Conservation (phyloP, 352 stramenopile species). For the Phytophthora multivora region DNA sequence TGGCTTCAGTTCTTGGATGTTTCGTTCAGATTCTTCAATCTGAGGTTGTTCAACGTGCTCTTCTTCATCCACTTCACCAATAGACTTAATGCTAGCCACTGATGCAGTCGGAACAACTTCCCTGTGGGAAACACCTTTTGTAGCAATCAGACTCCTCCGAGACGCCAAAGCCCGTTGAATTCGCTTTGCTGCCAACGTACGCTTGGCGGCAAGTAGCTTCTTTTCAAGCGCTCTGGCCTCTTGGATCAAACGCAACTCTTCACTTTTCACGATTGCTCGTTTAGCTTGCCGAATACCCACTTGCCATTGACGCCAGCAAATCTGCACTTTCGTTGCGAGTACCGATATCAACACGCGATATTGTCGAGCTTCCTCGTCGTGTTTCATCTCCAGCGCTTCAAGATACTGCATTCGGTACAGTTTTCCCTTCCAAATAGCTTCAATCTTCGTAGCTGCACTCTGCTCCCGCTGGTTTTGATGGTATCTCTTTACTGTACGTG, state of each 20-base stretch:
- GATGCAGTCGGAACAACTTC: background rate
- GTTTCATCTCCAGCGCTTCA: conserved; percentile 22
- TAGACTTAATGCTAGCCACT: background rate
- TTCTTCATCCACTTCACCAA: conserved; percentile 4
- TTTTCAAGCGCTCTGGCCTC: conserved; percentile 27
- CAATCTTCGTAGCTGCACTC: conserved; percentile 33
- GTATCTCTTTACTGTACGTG: conserved; percentile 18
- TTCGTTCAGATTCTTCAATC: background rate
- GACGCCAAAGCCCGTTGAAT: conserved; percentile 27
- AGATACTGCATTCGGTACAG: conserved; percentile 23
- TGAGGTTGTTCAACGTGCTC: background rate
- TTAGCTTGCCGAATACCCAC: conserved; percentile 26
- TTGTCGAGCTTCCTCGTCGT: conserved; percentile 21
- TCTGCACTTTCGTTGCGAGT: conserved; percentile 36
- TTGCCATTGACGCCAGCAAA: conserved; percentile 42
- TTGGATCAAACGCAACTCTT: conserved; percentile 42
- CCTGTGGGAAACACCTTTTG: conserved; percentile 4
- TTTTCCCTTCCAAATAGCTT: conserved; percentile 31
- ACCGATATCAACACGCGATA: conserved; percentile 35
- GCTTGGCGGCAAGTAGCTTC: conserved; percentile 12
- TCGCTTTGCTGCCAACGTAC: conserved; percentile 19
- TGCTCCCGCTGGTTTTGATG: conserved; percentile 4
- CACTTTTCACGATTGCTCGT: conserved; percentile 34
- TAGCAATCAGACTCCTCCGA: conserved; percentile 8
- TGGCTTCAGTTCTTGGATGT: background rate